Base-by-base conservation (phyloP, 1,284 basidiomycete genomes). In the Coniophora puteana region DNA sequence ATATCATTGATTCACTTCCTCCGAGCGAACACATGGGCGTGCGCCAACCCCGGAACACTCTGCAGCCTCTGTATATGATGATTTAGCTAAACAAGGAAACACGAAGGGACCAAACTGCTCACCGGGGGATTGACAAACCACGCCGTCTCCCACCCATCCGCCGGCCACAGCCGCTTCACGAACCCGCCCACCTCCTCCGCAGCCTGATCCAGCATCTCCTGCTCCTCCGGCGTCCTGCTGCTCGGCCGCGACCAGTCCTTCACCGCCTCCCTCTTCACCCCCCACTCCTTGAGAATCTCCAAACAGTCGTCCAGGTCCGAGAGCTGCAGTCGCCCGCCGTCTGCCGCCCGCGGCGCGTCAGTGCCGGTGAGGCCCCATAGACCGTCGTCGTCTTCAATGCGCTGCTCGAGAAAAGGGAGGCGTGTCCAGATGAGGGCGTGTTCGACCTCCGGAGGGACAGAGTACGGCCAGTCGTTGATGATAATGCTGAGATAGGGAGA, bases 91-190 rank as follows among this genome's bases (percentile, higher is more conserved):
- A 5, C 8, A 25, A 40, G 1, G 13, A 20, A 26, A 27, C 35
- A 14, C 2, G 11, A 14, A 1, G 20, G 12, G 42, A 33, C 35
- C 7, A 18, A 38, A 29, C 53, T 22, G 39, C 83, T 61, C 53
- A 88, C 87, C 31, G 82, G 83, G 32, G 88, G 87, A 55, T 90
- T 90, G 22, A 89, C 83, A 55, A 89, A 90, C 88, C 88, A 91
- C 3, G 83, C 83, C 0, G 86, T 88, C 61, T 91, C 88, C 83
- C 84, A 91, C 21, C 75, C 72, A 8, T 55, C 57, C 53, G 84
- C 83, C 12, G 53, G 53, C 88, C 88, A 91, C 37, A 76, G 64
- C 31, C 65, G 65, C 55, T 62, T 68, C 22, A 91, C 73, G 58
- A 83, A 90, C 39, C 61, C 62, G 33, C 73, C 66, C 17, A 88